Base-by-base conservation (phyloP, 1,139 yeast species). In the Fermentozyma sake region DNA sequence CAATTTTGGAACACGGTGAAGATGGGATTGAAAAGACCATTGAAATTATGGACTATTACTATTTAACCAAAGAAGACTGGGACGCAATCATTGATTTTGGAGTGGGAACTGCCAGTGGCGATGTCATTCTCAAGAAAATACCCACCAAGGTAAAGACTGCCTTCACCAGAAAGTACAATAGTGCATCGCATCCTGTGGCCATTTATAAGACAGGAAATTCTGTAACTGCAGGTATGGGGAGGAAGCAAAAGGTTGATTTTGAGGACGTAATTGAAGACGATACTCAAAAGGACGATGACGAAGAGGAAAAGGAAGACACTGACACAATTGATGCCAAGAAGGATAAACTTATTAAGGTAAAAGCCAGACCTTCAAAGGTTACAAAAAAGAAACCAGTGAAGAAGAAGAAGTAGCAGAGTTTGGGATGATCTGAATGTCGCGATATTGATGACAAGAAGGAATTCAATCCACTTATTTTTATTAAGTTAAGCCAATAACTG, bases 11-110 rank as follows among this genome's bases (percentile, higher is more conserved):
- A 5, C 44, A 66, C 0, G 81, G 79, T 0, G 68, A 67, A 5
- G 85, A 66, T 1, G 94, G 89, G 2, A 72, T 91, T 16, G 64
- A 64, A 0, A 71, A 68, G 3, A 79, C 84, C 3, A 79, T 91
- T 25, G 65, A 64, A 9, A 45, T 75, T 2, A 72, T 91, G 84
- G 98, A 91, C 53, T 66, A 75, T 19, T 91, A 93, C 52, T 91
- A 74, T 48, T 54, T 93, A 23, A 83, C 95, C 7, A 81, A 76
- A 46, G 96, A 89, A 34, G 97, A 91, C 55, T 91, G 94, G 87
- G 97, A 89, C 46, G 72, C 71, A 16, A 61, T 93, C 12, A 62
- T 85, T 68, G 96, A 87, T 37, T 73, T 87, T 38, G 80, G 86
- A 13, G 79, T 87, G 10, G 95, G 95, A 0, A 57, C 63, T 17